Conservation (phyloP, 805 yeast genomes). For the Zygoascus bituminiphila region DNA sequence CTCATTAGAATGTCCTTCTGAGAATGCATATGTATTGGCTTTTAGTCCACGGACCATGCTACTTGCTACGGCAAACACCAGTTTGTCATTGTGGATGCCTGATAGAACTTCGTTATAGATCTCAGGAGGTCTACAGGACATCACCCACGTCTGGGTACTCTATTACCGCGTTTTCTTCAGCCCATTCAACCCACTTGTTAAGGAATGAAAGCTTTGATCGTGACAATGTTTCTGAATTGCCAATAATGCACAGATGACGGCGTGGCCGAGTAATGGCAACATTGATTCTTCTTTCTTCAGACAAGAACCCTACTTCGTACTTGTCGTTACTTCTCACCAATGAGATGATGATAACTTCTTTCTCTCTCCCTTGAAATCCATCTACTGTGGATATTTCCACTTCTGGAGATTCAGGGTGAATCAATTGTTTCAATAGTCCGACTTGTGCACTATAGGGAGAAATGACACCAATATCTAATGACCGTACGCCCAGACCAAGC, state of each 20-base stretch:
- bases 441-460: slow-evolving; percentile 92
- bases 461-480: slow-evolving; percentile 67
- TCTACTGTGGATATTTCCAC: slow-evolving; percentile 87
- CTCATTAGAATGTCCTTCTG: background rate
- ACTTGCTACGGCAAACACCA: slow-evolving; percentile 58
- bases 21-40: slow-evolving; percentile 38
- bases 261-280: slow-evolving; percentile 92
- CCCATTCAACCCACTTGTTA: slow-evolving; percentile 59
- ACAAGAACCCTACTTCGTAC: slow-evolving; percentile 70
- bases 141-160: slow-evolving; percentile 51
- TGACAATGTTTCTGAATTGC: slow-evolving; percentile 68
- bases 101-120: slow-evolving; percentile 6
- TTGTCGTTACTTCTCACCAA: slow-evolving; percentile 73
- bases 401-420: slow-evolving; percentile 33
- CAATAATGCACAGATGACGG: slow-evolving; percentile 76
- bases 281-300: slow-evolving; percentile 71
- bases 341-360: slow-evolving; percentile 72
- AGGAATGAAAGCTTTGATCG: slow-evolving; percentile 37
- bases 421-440: slow-evolving; percentile 40
- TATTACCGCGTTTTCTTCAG: slow-evolving; percentile 57
- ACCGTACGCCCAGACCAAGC: slow-evolving; percentile 42
- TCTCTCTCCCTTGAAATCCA: slow-evolving; percentile 96
- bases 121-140: slow-evolving; percentile 8
- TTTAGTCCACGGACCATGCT: slow-evolving; percentile 56
- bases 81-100: slow-evolving; percentile 38